Conservation (phyloP, 306 rosid species). For the Trifolium fragiferum region DNA sequence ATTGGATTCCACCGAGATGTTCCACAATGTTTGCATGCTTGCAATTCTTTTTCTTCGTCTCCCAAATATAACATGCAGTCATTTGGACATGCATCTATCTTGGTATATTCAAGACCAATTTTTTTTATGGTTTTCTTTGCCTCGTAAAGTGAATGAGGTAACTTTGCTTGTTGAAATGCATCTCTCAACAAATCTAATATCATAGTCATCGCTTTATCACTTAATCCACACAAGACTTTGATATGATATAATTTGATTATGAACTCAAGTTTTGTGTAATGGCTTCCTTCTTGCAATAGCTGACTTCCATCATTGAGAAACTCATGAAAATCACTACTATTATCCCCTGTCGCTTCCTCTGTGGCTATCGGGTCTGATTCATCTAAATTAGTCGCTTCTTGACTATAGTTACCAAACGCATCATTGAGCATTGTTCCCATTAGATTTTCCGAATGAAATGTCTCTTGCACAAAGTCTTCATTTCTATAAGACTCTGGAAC, state of each 20-base stretch:
- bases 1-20: not conserved
- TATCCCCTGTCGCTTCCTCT: too few species aligned
- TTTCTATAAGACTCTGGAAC: not conserved
- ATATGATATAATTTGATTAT: too few species aligned
- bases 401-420: not conserved
- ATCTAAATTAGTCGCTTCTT: too few species aligned
- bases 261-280: too few species aligned
- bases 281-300: too few species aligned
- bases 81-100: constrained; percentile 6
- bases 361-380: too few species aligned
- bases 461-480: not conserved
- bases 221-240: too few species aligned
- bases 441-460: not conserved
- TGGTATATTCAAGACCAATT: not conserved
- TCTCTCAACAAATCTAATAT: not conserved
- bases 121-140: not conserved
- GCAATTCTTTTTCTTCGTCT: not conserved
- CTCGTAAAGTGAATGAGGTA: not conserved
- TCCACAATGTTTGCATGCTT: not conserved
- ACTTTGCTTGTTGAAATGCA: not conserved
- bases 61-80: not conserved
- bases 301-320: too few species aligned
- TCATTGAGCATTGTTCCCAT: not conserved
- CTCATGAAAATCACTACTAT: too few species aligned
- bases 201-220: not conserved